Conservation (phyloP, 768 basidiomycete genomes). For the Suillus decipiens region DNA sequence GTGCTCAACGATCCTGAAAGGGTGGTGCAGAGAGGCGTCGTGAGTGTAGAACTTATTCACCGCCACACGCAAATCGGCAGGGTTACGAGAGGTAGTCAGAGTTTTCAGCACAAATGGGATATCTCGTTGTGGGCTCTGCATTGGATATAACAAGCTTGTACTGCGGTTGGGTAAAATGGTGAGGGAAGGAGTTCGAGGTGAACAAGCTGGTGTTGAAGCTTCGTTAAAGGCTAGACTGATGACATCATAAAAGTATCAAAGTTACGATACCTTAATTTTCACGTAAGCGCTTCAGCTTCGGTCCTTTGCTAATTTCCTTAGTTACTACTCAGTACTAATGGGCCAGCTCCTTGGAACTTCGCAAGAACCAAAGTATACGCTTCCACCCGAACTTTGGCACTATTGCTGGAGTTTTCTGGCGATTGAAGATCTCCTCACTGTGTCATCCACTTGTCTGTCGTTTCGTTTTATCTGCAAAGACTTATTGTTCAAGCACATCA, state of each 20-base stretch:
- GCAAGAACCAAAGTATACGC: background rate
- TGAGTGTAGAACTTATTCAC: constrained; percentile 50
- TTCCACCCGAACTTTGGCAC: background rate
- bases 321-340: background rate
- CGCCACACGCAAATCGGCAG: constrained; percentile 50
- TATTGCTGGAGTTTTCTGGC: background rate
- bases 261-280: no score
- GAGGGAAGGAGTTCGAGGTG: background rate
- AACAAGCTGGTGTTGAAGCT: no score
- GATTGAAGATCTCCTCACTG: background rate
- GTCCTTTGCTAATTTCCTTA: background rate
- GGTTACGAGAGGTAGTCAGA: constrained; percentile 46
- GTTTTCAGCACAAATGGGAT: constrained; percentile 43
- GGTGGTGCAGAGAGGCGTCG: constrained; percentile 58
- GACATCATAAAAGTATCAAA: background rate
- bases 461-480: background rate
- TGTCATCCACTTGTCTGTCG: background rate
- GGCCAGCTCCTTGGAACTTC: background rate
- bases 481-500: background rate
- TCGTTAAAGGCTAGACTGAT: background rate
- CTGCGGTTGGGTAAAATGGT: background rate
- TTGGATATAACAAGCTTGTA: constrained; percentile 21
- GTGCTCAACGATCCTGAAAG: constrained; percentile 48
- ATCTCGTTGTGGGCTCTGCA: constrained; percentile 55
- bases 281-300: no score